Conservation (phyloP, 2,329 filamentous ascomycete genomes). For the Aureobasidium sp. region DNA sequence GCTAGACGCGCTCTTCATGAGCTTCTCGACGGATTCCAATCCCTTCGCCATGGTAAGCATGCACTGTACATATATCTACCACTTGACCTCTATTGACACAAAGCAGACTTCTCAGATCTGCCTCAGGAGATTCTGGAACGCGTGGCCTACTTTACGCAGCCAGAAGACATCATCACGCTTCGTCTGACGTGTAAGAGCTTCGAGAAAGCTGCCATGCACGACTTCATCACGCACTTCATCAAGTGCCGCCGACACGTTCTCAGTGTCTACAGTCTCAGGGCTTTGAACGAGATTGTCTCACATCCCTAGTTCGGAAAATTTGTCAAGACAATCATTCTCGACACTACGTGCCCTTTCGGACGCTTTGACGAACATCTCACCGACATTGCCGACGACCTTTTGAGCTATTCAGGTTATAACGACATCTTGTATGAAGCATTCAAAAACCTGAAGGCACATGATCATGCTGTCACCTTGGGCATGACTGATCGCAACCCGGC, state of each 20-base stretch:
- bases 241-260: background rate
- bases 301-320: background rate
- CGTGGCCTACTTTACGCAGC: background rate
- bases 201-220: background rate
- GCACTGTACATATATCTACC: background rate
- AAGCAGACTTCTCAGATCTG: background rate
- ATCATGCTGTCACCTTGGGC: background rate
- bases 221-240: background rate
- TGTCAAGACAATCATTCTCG: background rate
- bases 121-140: background rate
- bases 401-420: background rate
- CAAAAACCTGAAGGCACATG: background rate
- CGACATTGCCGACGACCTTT: background rate
- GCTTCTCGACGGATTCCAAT: background rate
- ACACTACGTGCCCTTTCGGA: background rate
- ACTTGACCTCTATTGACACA: background rate
- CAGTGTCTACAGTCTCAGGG: background rate
- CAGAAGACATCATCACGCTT: background rate
- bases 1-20: background rate
- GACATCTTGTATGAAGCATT: background rate
- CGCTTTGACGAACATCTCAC: background rate
- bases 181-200: background rate
- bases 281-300: background rate
- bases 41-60: background rate
- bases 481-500: background rate